These are phyloP conservation scores for Metschnikowia amazonensis DNA, from an alignment of 805 yeast genomes.

Conservation along the genomic window DNA sequence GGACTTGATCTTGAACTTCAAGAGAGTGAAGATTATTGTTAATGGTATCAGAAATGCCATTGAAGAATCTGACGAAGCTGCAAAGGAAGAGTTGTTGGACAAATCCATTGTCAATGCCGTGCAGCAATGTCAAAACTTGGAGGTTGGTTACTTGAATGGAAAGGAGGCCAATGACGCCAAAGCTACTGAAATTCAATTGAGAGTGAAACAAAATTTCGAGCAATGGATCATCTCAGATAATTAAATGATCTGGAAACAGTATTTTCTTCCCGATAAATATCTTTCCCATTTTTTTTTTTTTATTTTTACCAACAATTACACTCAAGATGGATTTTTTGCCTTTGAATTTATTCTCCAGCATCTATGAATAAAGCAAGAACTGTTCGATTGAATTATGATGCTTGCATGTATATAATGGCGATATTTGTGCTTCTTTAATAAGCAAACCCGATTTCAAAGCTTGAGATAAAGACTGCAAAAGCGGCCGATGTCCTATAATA, in stretches of 20 bases:
- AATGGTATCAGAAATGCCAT: conserved; percentile 36
- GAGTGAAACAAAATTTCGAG: conserved; percentile 54
- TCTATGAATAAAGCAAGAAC: conserved; percentile 1
- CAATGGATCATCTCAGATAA: conserved; percentile 64
- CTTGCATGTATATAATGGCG: conserved; percentile 12
- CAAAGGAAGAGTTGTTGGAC: conserved; percentile 22
- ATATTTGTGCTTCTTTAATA: conserved; percentile 1
- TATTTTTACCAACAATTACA: conserved; percentile 1
- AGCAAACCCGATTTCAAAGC: not conserved
- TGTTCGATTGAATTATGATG: not conserved
- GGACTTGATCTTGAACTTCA: conserved; percentile 59
- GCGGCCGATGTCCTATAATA: not conserved
- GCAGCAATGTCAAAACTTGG: conserved; percentile 50
- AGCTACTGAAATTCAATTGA: conserved; percentile 50
- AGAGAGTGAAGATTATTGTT: conserved; percentile 62
- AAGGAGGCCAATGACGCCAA: conserved; percentile 28
- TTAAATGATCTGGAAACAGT: conserved; percentile 2
- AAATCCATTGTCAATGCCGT: conserved; percentile 50
- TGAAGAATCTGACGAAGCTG: conserved; percentile 22
- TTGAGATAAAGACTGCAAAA: not conserved
- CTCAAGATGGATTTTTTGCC: conserved; percentile 1
- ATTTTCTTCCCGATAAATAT: not conserved
- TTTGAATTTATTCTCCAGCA: not conserved
- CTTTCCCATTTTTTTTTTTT: conserved; percentile 11
- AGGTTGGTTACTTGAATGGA: conserved; percentile 38